Evolutionary conservation across 1,284 basidiomycete genomes (phyloP).

Genomic region (Volvariella volvacea): DNA sequence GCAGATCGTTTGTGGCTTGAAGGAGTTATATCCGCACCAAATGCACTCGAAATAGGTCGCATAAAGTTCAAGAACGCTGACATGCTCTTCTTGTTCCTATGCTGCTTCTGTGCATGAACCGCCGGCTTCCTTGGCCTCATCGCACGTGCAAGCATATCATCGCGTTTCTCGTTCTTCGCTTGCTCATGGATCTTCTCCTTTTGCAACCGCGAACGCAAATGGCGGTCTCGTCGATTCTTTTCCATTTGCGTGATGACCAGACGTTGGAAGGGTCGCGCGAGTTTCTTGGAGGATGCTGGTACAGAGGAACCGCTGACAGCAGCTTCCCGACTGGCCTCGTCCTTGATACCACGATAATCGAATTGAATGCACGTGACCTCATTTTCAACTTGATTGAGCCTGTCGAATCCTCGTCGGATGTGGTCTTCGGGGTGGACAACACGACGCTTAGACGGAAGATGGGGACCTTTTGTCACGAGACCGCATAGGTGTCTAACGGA

Average conservation of each 20-base stretch:
- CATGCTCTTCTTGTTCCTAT: conserved; percentile 79
- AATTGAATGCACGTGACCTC: conserved; percentile 53
- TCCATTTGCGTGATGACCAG: conserved; percentile 61
- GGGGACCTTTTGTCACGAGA: conserved; percentile 48
- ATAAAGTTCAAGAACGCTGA: conserved; percentile 77
- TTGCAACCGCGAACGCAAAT: conserved; percentile 56
- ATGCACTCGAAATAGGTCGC: conserved; percentile 80
- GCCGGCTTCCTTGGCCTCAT: conserved; percentile 55
- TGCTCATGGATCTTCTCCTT: conserved; percentile 73
- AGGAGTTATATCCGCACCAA: conserved; percentile 52
- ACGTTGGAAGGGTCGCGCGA: conserved; percentile 61
- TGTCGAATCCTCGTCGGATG: conserved; percentile 62
- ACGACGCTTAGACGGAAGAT: conserved; percentile 32
- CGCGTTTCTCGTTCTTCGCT: conserved; percentile 58
- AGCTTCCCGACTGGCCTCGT: conserved; percentile 65
- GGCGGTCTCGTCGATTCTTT: conserved; percentile 70
- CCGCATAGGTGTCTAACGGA: conserved; percentile 53
- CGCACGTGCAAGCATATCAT: conserved; percentile 65
- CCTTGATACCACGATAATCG: conserved; percentile 62
- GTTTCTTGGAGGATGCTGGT: conserved; percentile 40
- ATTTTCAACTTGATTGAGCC: conserved; percentile 66
- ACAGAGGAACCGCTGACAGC: conserved; percentile 32
- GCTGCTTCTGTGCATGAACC: conserved; percentile 49
- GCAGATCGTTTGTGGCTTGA: conserved; percentile 48
- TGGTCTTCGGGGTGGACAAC: conserved; percentile 44